A percentile compares a stretch with the other conserved stretches of the same genome.
Evolutionary conservation across 257 asterid species (phyloP).

Genomic region (Gentiana dahurica): DNA sequence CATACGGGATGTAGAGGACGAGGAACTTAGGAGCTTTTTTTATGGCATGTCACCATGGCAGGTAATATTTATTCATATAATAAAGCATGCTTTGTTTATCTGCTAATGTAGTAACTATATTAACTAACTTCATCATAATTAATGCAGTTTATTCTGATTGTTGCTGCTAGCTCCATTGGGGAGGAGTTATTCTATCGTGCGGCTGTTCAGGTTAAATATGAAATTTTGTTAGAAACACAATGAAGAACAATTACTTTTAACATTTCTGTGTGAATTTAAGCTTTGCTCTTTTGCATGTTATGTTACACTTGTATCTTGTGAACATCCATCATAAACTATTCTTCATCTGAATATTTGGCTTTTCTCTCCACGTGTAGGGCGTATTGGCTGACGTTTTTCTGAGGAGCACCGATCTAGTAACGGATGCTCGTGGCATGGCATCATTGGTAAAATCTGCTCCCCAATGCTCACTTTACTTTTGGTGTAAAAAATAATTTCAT

Average conservation of each 20-base stretch:
- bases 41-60: slow-evolving; percentile 98
- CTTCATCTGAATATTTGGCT: background rate
- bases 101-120: background rate
- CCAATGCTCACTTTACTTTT: too few species aligned
- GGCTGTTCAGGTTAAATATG: slow-evolving; percentile 68
- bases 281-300: background rate
- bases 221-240: background rate
- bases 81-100: background rate
- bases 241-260: too few species aligned
- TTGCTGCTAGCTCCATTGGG: slow-evolving; percentile 96
- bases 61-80: slow-evolving; percentile 25
- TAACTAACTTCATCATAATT: background rate
- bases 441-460: slow-evolving; percentile 41
- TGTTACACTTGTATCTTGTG: background rate
- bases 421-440: slow-evolving; percentile 85
- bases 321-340: background rate
- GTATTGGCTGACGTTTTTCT: slow-evolving; percentile 74
- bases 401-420: slow-evolving; percentile 50
- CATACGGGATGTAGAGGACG: slow-evolving; percentile 91
- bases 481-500: too few species aligned
- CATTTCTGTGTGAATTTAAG: too few species aligned
- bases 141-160: slow-evolving; percentile 75
- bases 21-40: slow-evolving; percentile 75
- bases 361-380: slow-evolving; percentile 38
- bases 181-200: slow-evolving; percentile 96